A percentile compares a stretch with the other conserved stretches of the same genome.
Evolutionary conservation across 108 stramenopile species (phyloP).

Genomic region (Cyclostephanos invisitatus): DNA sequence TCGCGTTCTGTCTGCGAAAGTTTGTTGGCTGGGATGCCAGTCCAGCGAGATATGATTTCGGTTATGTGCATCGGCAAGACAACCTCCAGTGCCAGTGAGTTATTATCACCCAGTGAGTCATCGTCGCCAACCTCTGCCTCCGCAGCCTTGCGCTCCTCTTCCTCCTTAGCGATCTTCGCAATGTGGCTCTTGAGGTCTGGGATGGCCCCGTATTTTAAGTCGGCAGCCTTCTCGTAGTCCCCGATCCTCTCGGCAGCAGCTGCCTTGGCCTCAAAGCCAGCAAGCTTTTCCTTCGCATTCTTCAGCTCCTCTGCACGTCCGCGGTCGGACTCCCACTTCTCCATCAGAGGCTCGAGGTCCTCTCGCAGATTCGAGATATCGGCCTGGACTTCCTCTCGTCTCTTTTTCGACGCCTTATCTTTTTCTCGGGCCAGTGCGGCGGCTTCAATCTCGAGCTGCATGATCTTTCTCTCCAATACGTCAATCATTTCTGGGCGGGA

Average conservation of each 20-base stretch:
- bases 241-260: constrained; percentile 89
- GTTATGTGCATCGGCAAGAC: constrained; percentile 85
- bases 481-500: constrained; percentile 89
- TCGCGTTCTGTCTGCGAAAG: constrained; percentile 76
- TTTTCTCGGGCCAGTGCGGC: constrained; percentile 84
- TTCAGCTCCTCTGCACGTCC: constrained; percentile 85
- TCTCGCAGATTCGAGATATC: constrained; percentile 75
- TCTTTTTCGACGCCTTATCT: constrained; percentile 80
- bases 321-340: constrained; percentile 81
- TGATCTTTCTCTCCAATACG: constrained; percentile 78
- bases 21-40: constrained; percentile 86
- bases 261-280: constrained; percentile 76
- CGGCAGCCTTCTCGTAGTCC: constrained; percentile 91
- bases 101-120: constrained; percentile 36
- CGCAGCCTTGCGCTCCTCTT: constrained; percentile 70
- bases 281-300: constrained; percentile 83
- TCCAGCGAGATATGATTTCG: constrained; percentile 80
- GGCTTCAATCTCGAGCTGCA: constrained; percentile 96
- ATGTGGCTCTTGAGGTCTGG: constrained; percentile 85
- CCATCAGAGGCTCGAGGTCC: constrained; percentile 61
- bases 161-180: constrained; percentile 59
- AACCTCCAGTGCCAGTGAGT: constrained; percentile 71
- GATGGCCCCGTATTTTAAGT: constrained; percentile 92
- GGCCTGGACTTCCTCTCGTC: constrained; percentile 59
- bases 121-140: constrained; percentile 32